Evolutionary conservation across 108 stramenopile species (phyloP).

Genomic region (Cyclotella atomus): DNA sequence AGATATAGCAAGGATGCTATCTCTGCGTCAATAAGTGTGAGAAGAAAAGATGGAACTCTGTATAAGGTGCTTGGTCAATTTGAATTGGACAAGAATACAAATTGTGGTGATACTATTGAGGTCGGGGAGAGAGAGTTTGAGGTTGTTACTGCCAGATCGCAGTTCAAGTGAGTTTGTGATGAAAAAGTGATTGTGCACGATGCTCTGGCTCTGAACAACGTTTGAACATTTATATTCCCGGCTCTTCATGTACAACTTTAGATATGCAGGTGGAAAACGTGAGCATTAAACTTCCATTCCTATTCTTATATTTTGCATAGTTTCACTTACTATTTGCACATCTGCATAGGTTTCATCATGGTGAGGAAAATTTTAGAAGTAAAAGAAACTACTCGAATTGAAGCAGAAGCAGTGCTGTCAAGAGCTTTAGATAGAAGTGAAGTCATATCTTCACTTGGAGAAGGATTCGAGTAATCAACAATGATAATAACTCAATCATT

Average conservation of each 20-base stretch:
- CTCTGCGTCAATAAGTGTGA: constrained; percentile 44
- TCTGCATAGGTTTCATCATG: constrained; percentile 60
- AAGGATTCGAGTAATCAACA: background rate
- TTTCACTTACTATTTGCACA: background rate
- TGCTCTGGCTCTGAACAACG: constrained; percentile 53
- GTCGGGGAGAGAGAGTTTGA: constrained; percentile 66
- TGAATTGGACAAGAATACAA: constrained; percentile 75
- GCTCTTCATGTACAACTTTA: constrained; percentile 4
- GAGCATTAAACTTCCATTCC: background rate
- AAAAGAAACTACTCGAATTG: constrained; percentile 67
- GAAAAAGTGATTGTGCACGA: constrained; percentile 65
- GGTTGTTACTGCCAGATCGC: constrained; percentile 53
- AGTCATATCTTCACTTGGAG: background rate
- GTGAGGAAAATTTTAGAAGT: constrained; percentile 83
- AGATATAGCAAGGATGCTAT: constrained; percentile 42
- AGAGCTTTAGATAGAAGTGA: background rate
- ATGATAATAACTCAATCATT: background rate
- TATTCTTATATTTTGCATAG: background rate
- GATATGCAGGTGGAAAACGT: constrained; percentile 77
- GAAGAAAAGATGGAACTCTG: constrained; percentile 23
- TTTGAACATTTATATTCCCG: background rate
- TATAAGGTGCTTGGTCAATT: constrained; percentile 74
- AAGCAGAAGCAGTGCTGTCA: constrained; percentile 46
- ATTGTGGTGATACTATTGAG: constrained; percentile 72
- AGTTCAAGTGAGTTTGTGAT: constrained; percentile 68